phyloP scores from a whole-genome alignment of 768 basidiomycete species.

The Leucosporidium yakuticum region DNA sequence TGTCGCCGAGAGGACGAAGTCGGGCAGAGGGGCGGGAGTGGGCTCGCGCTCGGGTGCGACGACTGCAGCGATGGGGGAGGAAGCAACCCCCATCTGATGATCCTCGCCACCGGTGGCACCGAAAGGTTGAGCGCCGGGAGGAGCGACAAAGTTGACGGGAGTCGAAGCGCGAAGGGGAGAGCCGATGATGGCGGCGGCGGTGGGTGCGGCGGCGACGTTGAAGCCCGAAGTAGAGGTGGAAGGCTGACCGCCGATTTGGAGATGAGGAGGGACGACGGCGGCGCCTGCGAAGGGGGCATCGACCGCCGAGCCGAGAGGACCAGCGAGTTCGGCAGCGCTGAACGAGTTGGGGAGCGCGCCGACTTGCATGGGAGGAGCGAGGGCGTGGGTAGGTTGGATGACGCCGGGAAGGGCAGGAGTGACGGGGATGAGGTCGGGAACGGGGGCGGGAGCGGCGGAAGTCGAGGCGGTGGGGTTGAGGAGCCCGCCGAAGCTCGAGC shows the following conservation, averaged over 20 bases:
- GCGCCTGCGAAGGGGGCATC: neutral
- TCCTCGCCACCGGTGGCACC: too few species aligned
- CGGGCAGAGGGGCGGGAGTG: slow-evolving; percentile 39
- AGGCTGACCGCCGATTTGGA: too few species aligned
- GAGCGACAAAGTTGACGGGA: neutral
- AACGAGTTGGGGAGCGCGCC: neutral
- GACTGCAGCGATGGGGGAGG: neutral
- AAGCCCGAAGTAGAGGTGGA: too few species aligned
- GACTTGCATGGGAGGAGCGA: slow-evolving; percentile 19
- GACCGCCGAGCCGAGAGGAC: neutral
- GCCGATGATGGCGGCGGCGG: neutral
- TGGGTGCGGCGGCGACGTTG: neutral
- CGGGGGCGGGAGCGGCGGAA: neutral
- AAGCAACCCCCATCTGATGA: too few species aligned
- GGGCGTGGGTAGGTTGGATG: neutral
- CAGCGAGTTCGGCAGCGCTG: neutral
- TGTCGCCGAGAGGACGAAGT: slow-evolving; percentile 61
- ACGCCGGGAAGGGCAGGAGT: neutral
- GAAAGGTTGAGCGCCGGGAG: neutral
- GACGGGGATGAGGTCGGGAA: neutral
- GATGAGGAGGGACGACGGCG: neutral
- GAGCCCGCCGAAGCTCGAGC: slow-evolving; percentile 12
- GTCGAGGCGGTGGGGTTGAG: slow-evolving; percentile 17
- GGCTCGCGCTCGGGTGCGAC: slow-evolving; percentile 10
- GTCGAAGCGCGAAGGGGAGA: neutral